Evolutionary conservation across 257 asterid species (phyloP).

Genomic region (Osmanthus fragrans): DNA sequence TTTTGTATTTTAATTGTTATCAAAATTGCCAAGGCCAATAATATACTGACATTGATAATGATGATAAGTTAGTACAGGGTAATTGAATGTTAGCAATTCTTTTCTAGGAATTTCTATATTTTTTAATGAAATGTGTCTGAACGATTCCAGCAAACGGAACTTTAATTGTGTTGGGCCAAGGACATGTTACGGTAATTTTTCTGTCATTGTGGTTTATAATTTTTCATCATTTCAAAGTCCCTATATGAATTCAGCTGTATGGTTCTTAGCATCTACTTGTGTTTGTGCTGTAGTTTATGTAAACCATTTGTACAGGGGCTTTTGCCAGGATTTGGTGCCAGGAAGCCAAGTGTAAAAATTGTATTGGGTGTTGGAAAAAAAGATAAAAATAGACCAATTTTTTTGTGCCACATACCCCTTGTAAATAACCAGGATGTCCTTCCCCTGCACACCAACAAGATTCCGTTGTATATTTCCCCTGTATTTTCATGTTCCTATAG

Average conservation of each 20-base stretch:
- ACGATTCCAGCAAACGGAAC: neutral
- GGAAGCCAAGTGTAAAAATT: too few relatives aligned
- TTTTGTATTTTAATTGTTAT: neutral
- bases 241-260: neutral
- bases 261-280: neutral
- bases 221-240: neutral
- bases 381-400: too few relatives aligned
- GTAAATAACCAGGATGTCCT: too few relatives aligned
- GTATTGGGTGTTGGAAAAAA: too few relatives aligned
- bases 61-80: conserved; percentile 29
- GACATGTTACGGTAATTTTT: neutral
- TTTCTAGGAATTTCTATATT: conserved; percentile 2
- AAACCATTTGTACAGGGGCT: too few relatives aligned
- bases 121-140: neutral
- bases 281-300: neutral
- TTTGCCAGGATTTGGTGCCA: too few relatives aligned
- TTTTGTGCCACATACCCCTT: too few relatives aligned
- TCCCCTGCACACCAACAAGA: too few relatives aligned
- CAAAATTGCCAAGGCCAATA: neutral
- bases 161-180: neutral
- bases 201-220: neutral
- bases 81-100: conserved; percentile 16
- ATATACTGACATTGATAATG: conserved; percentile 27
- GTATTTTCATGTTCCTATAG: neutral
- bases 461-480: neutral